Conservation (phyloP, 2,329 filamentous ascomycete species). For the Calycina herbarum region DNA sequence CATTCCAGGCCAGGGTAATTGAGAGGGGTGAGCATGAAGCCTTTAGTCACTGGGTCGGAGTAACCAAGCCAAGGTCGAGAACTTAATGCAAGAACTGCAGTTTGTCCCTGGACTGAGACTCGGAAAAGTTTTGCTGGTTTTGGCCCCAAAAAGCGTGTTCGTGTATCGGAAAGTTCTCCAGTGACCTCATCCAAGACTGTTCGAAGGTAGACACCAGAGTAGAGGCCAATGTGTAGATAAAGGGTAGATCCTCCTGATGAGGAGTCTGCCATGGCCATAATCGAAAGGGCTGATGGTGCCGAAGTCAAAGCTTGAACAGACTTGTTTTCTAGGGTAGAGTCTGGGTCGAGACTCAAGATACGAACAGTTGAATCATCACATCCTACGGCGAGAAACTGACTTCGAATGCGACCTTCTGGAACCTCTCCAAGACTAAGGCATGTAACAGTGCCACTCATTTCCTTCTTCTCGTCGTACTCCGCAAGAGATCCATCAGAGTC, state of each 20-base stretch:
- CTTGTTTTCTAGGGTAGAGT: slow-evolving; percentile 87
- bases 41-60: slow-evolving; percentile 80
- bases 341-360: slow-evolving; percentile 85
- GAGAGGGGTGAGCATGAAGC: slow-evolving; percentile 88
- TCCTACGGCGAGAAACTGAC: slow-evolving; percentile 91
- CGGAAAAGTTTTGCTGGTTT: slow-evolving; percentile 88
- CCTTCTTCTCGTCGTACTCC: slow-evolving; percentile 92
- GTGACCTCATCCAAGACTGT: slow-evolving; percentile 95
- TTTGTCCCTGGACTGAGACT: slow-evolving; percentile 82
- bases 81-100: slow-evolving; percentile 84
- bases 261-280: slow-evolving; percentile 95
- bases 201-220: slow-evolving; percentile 92
- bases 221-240: slow-evolving; percentile 93
- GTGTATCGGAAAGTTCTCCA: slow-evolving; percentile 90
- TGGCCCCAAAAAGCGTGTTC: slow-evolving; percentile 90
- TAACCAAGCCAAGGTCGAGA: slow-evolving; percentile 97
- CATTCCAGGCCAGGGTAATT: slow-evolving; percentile 87
- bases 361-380: slow-evolving; percentile 96
- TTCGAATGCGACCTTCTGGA: slow-evolving; percentile 83
- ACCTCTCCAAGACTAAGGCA: slow-evolving; percentile 92
- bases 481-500: slow-evolving; percentile 86
- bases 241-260: slow-evolving; percentile 84
- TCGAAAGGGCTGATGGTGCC: slow-evolving; percentile 81
- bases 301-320: slow-evolving; percentile 93
- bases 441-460: slow-evolving; percentile 94